Evolutionary conservation across 116 monocot genomes (phyloP), one percentile per base, ranked within the genome.

Genomic region (Posidonia oceanica): DNA sequence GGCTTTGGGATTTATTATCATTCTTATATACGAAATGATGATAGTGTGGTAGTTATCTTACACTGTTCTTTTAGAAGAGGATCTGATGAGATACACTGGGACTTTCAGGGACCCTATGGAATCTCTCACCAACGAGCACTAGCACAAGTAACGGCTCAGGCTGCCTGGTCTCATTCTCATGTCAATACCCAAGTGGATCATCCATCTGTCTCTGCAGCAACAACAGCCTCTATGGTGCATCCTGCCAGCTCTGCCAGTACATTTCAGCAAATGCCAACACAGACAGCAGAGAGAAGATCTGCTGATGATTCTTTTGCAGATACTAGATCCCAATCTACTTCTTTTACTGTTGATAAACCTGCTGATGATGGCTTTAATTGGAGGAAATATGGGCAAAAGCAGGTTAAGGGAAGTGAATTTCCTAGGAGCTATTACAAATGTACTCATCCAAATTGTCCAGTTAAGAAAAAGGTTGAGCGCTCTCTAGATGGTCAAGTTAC

Each of bases 351-450:
- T 29, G 88, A 84, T 23, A 88, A 91, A 60, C 86, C 91, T 61
- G 76, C 77, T 64, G 83, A 86, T 61, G 95, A 95, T 76, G 88
- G 86, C 64, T 95, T 77, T 79, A 95, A 86, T 39, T 95, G 95
- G 95, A 77, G 88, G 8, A 95, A 96, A 66, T 96, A 96, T 66
- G 91, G 91, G 29, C 91, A 96, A 61, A 96, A 96, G 72, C 85
- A 83, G 38, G 85, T 96, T 3, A 96, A 91, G 71, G 88, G 83
- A 3, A 88, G 91, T 75, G 88, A 86, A 69, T 96, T 66, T 73
- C 91, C 86, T 39, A 79, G 88, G 67, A 91, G 91, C 69, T 91
- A 91, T 70, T 96, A 88, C 78, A 88, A 83, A 67, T 91, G 91
- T 70, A 91, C 88, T 13, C 74, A 81, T 77, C 73, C 80, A 61